Evolutionary conservation across 1,139 yeast species (phyloP).

Genomic region (Pichia sp.): DNA sequence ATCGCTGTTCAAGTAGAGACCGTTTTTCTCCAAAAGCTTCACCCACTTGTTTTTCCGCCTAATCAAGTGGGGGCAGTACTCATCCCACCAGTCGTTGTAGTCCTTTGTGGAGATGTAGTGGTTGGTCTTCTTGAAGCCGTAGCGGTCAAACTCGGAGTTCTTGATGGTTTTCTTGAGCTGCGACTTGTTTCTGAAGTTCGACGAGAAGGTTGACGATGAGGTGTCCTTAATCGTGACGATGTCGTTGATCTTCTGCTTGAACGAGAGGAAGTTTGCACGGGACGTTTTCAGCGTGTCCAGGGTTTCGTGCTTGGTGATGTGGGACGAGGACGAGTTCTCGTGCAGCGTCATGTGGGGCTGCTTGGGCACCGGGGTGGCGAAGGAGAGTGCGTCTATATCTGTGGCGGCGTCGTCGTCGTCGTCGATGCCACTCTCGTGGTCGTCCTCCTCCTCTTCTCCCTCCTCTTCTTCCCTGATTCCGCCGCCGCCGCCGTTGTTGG

Average conservation of each 20-base stretch:
- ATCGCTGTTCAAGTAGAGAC: slow-evolving; percentile 37
- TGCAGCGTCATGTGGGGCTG: background rate
- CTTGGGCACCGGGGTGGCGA: background rate
- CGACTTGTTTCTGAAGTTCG: slow-evolving; percentile 6
- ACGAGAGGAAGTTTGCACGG: slow-evolving; percentile 2
- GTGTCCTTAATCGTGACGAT: slow-evolving; percentile 8
- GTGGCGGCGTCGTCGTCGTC: background rate
- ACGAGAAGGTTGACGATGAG: background rate
- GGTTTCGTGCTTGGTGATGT: slow-evolving; percentile 10
- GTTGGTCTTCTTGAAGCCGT: slow-evolving; percentile 75
- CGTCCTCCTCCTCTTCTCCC: background rate
- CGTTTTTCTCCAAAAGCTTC: slow-evolving; percentile 58
- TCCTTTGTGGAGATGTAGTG: slow-evolving; percentile 47
- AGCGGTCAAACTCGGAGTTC: slow-evolving; percentile 56
- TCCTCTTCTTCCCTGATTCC: slow-evolving; percentile 1
- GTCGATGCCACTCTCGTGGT: background rate
- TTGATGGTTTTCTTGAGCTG: slow-evolving; percentile 16
- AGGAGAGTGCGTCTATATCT: background rate
- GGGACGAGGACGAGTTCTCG: slow-evolving; percentile 5
- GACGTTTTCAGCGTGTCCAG: slow-evolving; percentile 2
- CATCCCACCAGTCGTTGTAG: slow-evolving; percentile 70
- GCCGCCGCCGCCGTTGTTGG: background rate
- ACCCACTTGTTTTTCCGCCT: slow-evolving; percentile 77
- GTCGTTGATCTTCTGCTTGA: slow-evolving; percentile 4
- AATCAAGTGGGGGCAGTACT: slow-evolving; percentile 57